phyloP scores from a whole-genome alignment of 305 asterid genomes.

The Fraxinus ornus region DNA sequence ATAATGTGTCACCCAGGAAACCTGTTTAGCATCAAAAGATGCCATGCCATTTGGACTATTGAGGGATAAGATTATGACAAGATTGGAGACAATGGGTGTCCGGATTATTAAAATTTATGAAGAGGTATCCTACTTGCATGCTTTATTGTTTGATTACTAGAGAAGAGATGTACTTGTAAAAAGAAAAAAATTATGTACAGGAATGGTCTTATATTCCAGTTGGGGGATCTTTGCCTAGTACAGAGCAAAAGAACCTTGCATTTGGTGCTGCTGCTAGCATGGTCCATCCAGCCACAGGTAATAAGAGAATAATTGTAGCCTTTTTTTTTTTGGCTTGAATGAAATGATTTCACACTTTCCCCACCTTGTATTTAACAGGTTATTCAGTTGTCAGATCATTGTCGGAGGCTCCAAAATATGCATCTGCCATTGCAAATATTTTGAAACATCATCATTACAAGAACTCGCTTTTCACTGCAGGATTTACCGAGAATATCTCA shows the following conservation, averaged over 20 bases:
- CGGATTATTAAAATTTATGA: slow-evolving; percentile 71
- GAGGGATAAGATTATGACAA: slow-evolving; percentile 73
- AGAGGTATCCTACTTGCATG: slow-evolving; percentile 54
- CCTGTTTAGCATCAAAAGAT: slow-evolving; percentile 90
- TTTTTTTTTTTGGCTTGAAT: neutral
- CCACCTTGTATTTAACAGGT: slow-evolving; percentile 42
- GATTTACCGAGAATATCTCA: slow-evolving; percentile 57
- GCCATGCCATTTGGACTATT: slow-evolving; percentile 90
- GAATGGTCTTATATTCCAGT: slow-evolving; percentile 99
- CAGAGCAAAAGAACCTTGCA: slow-evolving; percentile 92
- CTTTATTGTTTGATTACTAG: too few relatives aligned
- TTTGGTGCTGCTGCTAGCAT: slow-evolving; percentile 99
- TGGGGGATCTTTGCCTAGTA: slow-evolving; percentile 95
- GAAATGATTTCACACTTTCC: neutral
- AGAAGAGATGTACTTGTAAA: too few relatives aligned
- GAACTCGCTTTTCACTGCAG: slow-evolving; percentile 41
- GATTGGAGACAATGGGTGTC: slow-evolving; percentile 83
- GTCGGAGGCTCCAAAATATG: slow-evolving; percentile 96
- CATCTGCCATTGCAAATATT: slow-evolving; percentile 70
- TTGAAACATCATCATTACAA: slow-evolving; percentile 46
- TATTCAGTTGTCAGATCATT: slow-evolving; percentile 94
- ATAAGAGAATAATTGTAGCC: neutral
- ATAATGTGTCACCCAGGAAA: slow-evolving; percentile 57
- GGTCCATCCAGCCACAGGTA: slow-evolving; percentile 99
- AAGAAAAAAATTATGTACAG: slow-evolving; percentile 36